Evolutionary conservation across 768 basidiomycete genomes (phyloP), one percentile per base, ranked within the genome.

Genomic region (Tricholoma matsutake): DNA sequence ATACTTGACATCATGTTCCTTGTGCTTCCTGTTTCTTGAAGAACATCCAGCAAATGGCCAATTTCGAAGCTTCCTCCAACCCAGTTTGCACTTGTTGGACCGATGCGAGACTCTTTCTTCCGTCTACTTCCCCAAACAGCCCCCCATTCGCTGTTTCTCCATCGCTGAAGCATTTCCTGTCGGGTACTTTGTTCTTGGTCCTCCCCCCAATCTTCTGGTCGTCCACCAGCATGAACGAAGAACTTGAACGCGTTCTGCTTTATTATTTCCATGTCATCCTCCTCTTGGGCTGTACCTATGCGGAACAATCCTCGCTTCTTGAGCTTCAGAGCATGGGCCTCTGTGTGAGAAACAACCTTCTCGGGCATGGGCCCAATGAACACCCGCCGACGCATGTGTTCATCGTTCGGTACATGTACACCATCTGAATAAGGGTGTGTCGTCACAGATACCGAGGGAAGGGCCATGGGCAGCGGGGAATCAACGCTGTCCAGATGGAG

Each of bases 351-450:
- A 58, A 84, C 72, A 59, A 85, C 77, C 59, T 79, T 83, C 67
- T 87, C 85, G 11, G 90, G 91, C 78, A 92, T 80, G 3, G 91
- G 88, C 0, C 92, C 92, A 47, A 94, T 78, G 72, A 92, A 92
- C 56, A 87, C 71, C 31, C 92, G 81, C 58, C 78, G 78, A 61
- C 75, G 76, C 29, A 66, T 70, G 70, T 81, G 76, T n/a, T 63
- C 62, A 49, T 47, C 45, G 43, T 61, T 32, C 16, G 31, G 49
- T 20, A 63, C 22, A 25, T 25, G 53, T 20, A 64, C 25, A 6
- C 57, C 57, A 28, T 63, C 54, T 6, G 57, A 25, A 10, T 45
- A 18, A n/a, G 43, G 56, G 16, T 52, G 51, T 18, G 59, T 57
- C 4, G 63, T 58, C 22, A 70, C 63, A 28, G 62, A 60, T 54